Conservation (phyloP, 164 flowering plant species). For the Chimonanthus salicifolius region DNA sequence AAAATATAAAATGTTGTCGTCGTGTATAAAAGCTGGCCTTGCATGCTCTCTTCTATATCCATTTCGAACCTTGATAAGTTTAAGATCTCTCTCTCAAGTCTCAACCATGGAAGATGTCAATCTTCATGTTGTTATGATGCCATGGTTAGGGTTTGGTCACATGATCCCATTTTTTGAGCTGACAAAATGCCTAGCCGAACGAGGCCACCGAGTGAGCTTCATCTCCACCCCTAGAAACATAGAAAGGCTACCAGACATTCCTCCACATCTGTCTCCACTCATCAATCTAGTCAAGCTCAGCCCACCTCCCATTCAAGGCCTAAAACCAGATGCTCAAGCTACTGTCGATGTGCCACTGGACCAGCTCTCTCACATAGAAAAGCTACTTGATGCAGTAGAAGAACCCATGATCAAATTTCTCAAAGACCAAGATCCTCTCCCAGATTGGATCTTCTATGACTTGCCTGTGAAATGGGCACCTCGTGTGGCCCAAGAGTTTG, state of each 20-base stretch:
- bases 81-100: no score
- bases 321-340: constrained; percentile 38
- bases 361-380: constrained; percentile 20
- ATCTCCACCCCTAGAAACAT: constrained; percentile 14
- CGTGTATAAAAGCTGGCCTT: no score
- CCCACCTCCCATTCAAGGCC: constrained; percentile 15
- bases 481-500: constrained; percentile 1
- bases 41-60: no score
- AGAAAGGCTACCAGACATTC: constrained; percentile 7
- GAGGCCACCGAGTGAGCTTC: constrained; percentile 7
- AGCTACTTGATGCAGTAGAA: constrained; percentile 24
- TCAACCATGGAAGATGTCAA: neutral
- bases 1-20: no score
- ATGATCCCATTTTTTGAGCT: constrained; percentile 14
- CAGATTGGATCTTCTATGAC: constrained; percentile 24
- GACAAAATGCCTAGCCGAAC: constrained; percentile 3
- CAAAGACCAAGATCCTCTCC: constrained; percentile 1
- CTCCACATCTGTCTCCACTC: neutral
- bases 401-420: neutral
- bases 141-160: constrained; percentile 20
- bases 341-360: constrained; percentile 27
- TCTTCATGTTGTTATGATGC: constrained; percentile 7
- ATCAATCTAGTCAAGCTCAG: constrained; percentile 10
- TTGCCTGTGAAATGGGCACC: constrained; percentile 12
- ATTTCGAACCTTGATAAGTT: no score